Evolutionary conservation across 129 eudicot species (phyloP).

Genomic region (Heracleum sosnowskyi): DNA sequence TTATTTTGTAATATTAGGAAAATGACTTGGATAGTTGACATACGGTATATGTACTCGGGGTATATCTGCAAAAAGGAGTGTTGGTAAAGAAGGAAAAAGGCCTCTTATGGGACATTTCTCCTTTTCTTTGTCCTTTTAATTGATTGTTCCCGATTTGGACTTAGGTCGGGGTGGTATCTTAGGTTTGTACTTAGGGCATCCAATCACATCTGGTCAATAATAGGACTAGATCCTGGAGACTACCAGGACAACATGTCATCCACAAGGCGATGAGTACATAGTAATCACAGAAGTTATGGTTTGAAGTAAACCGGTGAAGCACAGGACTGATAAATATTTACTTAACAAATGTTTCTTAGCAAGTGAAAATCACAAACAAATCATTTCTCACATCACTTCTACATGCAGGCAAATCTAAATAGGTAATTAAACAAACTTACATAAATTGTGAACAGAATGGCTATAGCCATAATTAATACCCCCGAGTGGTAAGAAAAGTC

Average conservation of each 20-base stretch:
- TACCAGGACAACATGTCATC: background rate
- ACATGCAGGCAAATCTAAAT: background rate
- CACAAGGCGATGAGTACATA: background rate
- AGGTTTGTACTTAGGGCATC: background rate
- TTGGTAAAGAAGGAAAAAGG: background rate
- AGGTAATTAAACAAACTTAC: slow-evolving; percentile 32
- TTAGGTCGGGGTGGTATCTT: background rate
- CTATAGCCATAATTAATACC: slow-evolving; percentile 61
- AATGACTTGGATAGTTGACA: background rate
- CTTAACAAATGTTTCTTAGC: background rate
- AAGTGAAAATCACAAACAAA: background rate
- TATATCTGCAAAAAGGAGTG: too few relatives aligned
- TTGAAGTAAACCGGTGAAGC: background rate
- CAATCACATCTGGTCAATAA: background rate
- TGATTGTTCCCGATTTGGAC: background rate
- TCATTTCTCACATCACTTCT: background rate
- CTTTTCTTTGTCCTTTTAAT: background rate
- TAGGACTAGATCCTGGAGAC: background rate
- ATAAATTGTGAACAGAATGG: slow-evolving; percentile 58
- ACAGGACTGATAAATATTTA: background rate
- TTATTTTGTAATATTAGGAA: too few relatives aligned
- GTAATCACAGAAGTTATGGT: background rate
- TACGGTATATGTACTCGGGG: too few relatives aligned
- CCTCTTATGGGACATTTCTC: background rate
- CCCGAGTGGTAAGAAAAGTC: slow-evolving; percentile 63